Conservation (phyloP, 2,329 filamentous ascomycete species). For the Sporothrix phasma region DNA sequence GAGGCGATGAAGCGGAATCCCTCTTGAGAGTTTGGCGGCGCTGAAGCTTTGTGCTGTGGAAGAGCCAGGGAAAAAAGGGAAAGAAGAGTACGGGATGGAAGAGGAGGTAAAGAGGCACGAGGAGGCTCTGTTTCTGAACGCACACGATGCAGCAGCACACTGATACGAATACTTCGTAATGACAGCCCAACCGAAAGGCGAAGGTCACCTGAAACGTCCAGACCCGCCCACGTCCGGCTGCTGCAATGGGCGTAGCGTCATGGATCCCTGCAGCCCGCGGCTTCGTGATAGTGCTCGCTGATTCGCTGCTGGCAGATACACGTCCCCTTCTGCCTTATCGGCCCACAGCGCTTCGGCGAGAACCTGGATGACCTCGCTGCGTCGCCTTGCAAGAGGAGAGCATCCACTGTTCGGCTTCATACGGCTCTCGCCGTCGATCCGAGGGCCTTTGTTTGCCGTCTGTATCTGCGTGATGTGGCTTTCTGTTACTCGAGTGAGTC, state of each 20-base stretch:
- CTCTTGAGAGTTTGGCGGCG: neutral
- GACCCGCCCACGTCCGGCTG: neutral
- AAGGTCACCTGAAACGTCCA: constrained; percentile 7
- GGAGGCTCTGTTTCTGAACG: neutral
- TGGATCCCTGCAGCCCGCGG: neutral
- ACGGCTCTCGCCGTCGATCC: neutral
- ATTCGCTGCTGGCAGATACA: neutral
- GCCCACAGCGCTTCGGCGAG: neutral
- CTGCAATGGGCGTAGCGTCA: neutral
- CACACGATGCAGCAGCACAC: neutral
- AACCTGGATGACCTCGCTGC: constrained; percentile 2
- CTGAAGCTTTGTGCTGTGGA: neutral
- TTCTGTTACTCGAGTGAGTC: neutral
- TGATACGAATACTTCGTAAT: neutral
- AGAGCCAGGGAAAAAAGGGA: neutral
- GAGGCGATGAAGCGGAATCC: neutral
- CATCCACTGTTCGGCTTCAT: neutral
- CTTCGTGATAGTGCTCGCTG: neutral
- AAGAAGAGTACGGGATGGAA: neutral
- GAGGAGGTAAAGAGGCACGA: neutral
- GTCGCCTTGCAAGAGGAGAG: neutral
- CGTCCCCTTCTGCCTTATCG: neutral
- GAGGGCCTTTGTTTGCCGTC: neutral
- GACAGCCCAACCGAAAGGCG: neutral
- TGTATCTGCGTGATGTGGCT: neutral